Percentiles rank a stretch among this genome's conserved stretches.
These are phyloP conservation scores for Vitis hybrid DNA, from an alignment of 177 flowering plant genomes.

Conservation along the genomic window DNA sequence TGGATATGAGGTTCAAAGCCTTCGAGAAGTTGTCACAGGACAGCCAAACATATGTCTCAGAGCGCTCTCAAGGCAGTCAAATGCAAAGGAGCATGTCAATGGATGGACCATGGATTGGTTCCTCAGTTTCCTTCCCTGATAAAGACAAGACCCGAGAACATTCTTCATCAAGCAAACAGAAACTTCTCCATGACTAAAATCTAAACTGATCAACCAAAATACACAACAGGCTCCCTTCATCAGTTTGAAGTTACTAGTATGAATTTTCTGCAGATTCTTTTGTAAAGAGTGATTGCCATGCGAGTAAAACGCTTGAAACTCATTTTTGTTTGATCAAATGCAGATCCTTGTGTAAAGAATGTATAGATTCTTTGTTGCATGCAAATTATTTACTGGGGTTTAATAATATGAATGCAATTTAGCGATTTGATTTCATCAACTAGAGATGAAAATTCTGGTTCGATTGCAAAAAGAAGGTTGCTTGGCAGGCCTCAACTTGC, in stretches of 20 bases:
- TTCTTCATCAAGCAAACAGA: constrained; percentile 26
- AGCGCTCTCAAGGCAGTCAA: constrained; percentile 30
- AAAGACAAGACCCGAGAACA: constrained; percentile 26
- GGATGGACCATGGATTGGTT: constrained; percentile 56
- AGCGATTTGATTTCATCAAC: too few relatives aligned
- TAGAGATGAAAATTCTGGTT: too few relatives aligned
- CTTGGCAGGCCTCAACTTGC: too few relatives aligned
- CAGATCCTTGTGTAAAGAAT: not conserved
- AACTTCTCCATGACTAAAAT: constrained; percentile 22
- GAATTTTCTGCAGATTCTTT: not conserved
- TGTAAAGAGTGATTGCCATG: not conserved
- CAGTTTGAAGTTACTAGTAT: not conserved
- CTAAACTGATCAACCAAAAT: not conserved
- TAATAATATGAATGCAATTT: too few relatives aligned
- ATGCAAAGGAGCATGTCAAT: constrained; percentile 30
- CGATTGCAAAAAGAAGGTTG: too few relatives aligned
- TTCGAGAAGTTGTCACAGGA: constrained; percentile 59
- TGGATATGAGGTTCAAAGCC: constrained; percentile 52
- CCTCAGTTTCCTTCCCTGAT: constrained; percentile 32
- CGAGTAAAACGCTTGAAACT: not conserved
- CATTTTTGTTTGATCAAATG: not conserved
- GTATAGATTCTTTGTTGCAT: not conserved
- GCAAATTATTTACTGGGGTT: too few relatives aligned
- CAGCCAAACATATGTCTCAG: constrained; percentile 40
- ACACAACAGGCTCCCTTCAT: not conserved